Conservation (phyloP, 2,329 filamentous ascomycete species). For the Apiospora sp. region DNA sequence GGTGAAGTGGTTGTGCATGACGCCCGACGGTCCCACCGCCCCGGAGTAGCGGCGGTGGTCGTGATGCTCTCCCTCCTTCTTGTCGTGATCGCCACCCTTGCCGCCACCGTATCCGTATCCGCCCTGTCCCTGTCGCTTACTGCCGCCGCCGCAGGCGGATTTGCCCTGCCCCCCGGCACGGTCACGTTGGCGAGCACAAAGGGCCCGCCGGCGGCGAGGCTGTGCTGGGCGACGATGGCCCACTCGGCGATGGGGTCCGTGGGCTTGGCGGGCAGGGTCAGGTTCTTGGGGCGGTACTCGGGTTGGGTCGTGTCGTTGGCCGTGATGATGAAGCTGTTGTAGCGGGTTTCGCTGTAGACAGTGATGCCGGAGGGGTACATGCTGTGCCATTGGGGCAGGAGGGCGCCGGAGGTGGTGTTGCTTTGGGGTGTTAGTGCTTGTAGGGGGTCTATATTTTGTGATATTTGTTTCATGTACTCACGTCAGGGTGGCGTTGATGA, state of each 20-base stretch:
- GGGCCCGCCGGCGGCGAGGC: not conserved
- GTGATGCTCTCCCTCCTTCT: not conserved
- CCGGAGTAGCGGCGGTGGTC: not conserved
- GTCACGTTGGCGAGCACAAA: not conserved
- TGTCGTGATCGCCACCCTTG: not conserved
- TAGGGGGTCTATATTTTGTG: too few species aligned
- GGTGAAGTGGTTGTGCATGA: not conserved
- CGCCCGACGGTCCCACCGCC: not conserved
- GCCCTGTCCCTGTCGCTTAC: not conserved
- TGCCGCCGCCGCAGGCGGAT: not conserved
- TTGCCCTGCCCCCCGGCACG: not conserved
- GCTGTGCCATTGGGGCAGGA: not conserved
- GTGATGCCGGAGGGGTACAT: slow-evolving; percentile 7
- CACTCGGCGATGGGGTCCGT: not conserved
- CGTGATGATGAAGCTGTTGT: slow-evolving; percentile 7
- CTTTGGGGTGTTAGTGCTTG: not conserved
- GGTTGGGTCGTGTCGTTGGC: slow-evolving; percentile 2
- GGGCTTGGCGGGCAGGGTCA: not conserved
- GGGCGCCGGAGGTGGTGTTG: not conserved
- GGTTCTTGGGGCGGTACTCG: not conserved
- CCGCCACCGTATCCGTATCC: not conserved
- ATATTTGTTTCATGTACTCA: not conserved
- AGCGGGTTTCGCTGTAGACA: not conserved
- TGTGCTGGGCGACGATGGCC: slow-evolving; percentile 1
- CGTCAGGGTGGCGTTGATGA: slow-evolving; percentile 3